Evolutionary conservation across 495 filamentous ascomycete species (phyloP).

Genomic region (Clavariopsis aquatica): DNA sequence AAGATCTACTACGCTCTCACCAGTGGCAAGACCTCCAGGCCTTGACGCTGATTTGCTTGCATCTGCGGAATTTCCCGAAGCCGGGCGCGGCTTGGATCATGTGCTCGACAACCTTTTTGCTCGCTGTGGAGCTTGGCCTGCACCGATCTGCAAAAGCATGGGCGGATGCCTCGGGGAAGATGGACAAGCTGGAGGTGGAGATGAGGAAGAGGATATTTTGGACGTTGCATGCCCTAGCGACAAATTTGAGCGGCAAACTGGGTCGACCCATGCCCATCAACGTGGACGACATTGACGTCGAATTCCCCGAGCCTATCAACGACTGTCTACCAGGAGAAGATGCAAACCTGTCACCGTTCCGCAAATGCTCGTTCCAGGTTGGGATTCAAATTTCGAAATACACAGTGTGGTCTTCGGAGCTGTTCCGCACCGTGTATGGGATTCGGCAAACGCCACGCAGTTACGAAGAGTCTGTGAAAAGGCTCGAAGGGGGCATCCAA

Average conservation of each 20-base stretch:
- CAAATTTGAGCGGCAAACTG: conserved; percentile 68
- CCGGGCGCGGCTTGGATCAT: conserved; percentile 70
- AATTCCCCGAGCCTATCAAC: conserved; percentile 67
- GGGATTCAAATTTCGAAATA: conserved; percentile 63
- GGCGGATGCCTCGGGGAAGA: conserved; percentile 49
- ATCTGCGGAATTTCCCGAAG: conserved; percentile 76
- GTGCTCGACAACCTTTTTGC: conserved; percentile 58
- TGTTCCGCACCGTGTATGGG: conserved; percentile 71
- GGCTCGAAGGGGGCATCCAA: conserved; percentile 62
- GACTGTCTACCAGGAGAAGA: conserved; percentile 63
- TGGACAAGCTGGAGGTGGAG: conserved; percentile 63
- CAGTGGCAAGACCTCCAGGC: conserved; percentile 69
- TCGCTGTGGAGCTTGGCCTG: conserved; percentile 70
- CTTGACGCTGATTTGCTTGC: conserved; percentile 64
- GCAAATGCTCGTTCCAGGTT: conserved; percentile 63
- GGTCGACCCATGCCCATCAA: conserved; percentile 73
- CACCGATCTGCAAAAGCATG: conserved; percentile 69
- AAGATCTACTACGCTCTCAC: conserved; percentile 60
- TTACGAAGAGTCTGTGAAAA: conserved; percentile 63
- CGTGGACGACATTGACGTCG: conserved; percentile 71
- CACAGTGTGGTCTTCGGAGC: conserved; percentile 64
- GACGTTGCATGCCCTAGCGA: conserved; percentile 62
- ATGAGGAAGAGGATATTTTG: conserved; percentile 77
- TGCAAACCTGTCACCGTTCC: conserved; percentile 51
- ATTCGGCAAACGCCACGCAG: conserved; percentile 57